phyloP scores from a whole-genome alignment of 257 asterid species.

The Solanum chmielewskii region DNA sequence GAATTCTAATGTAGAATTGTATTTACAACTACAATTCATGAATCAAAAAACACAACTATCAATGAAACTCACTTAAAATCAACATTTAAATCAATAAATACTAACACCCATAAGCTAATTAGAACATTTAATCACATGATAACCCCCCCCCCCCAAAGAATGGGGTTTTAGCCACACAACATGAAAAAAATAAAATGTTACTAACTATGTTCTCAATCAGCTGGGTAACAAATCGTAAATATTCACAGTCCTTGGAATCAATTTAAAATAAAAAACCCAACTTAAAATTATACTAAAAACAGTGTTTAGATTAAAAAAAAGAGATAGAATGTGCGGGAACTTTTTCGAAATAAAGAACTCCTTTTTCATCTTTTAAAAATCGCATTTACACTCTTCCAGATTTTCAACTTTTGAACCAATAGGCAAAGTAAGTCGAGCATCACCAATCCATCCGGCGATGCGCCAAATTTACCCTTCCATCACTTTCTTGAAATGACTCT shows the following conservation, averaged over 20 bases:
- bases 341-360: neutral
- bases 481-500: neutral
- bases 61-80: neutral
- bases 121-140: neutral
- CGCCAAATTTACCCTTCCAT: neutral
- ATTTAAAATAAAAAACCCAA: neutral
- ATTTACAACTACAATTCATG: neutral
- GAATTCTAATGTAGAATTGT: neutral
- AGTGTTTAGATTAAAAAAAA: neutral
- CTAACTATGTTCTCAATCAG: neutral
- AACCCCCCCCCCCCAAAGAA: neutral
- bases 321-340: neutral
- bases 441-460: accelerated
- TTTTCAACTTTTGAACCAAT: neutral
- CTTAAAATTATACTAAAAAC: neutral
- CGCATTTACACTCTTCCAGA: neutral
- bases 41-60: neutral
- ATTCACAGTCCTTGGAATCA: neutral
- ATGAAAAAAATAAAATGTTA: neutral
- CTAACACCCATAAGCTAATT: neutral
- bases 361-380: neutral
- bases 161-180: neutral
- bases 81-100: neutral
- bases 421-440: neutral
- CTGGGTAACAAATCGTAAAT: neutral